A percentile compares a stretch with the other conserved stretches of the same genome.
phyloP scores from a whole-genome alignment of 352 stramenopile genomes.

The Phytopythium sindhum region DNA sequence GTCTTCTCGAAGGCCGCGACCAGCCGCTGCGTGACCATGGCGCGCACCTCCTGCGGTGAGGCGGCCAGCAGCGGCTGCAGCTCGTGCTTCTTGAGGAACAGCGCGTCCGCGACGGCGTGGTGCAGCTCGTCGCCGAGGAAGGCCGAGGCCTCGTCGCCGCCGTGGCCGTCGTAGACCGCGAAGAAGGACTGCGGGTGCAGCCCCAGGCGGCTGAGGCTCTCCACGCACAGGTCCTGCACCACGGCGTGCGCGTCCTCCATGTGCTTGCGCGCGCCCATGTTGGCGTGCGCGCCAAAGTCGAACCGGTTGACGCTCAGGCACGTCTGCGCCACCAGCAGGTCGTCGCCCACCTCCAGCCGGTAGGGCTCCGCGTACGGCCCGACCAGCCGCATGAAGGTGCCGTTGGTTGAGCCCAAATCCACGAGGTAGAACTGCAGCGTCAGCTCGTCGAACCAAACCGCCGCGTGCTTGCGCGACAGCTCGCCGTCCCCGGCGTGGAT shows the following conservation, averaged over 20 bases:
- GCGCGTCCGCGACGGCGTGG: constrained; percentile 58
- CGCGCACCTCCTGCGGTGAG: constrained; percentile 40
- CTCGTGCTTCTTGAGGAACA: constrained; percentile 52
- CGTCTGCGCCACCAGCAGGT: constrained; percentile 95
- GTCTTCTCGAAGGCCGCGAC: constrained; percentile 60
- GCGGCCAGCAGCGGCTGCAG: constrained; percentile 24
- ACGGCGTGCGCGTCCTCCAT: constrained; percentile 97
- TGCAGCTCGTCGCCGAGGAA: constrained; percentile 84
- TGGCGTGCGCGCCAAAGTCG: constrained; percentile 94
- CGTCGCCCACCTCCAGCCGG: constrained; percentile 91
- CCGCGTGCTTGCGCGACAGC: constrained; percentile 92
- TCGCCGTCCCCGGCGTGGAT: constrained; percentile 95
- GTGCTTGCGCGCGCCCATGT: constrained; percentile 91
- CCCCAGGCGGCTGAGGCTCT: constrained; percentile 41
- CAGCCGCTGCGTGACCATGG: constrained; percentile 50
- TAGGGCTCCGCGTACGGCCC: constrained; percentile 93
- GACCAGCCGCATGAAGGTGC: constrained; percentile 95
- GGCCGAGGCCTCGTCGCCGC: constrained; percentile 90
- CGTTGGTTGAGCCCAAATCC: constrained; percentile 89
- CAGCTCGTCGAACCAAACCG: constrained; percentile 89
- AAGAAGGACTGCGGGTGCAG: constrained; percentile 92
- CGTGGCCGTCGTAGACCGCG: constrained; percentile 96
- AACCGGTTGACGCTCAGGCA: constrained; percentile 96
- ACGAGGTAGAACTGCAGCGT: constrained; percentile 78
- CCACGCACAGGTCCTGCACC: constrained; percentile 87